Percentiles rank a stretch among this genome's conserved stretches.
Evolutionary conservation across 805 yeast species (phyloP).

Genomic region (Wickerhamiella lipophila): DNA sequence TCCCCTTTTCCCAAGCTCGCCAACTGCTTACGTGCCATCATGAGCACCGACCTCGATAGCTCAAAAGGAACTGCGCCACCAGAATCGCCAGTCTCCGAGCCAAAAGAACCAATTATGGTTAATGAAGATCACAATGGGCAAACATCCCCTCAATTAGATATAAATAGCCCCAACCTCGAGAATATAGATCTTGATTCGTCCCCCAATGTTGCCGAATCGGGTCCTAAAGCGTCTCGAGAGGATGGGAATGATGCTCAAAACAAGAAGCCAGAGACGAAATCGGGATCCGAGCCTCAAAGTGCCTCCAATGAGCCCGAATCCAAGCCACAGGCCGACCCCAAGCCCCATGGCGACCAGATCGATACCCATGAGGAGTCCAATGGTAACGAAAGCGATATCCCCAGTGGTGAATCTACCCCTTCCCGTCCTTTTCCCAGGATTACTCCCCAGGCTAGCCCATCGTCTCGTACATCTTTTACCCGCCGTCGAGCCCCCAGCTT

Average conservation of each 20-base stretch:
- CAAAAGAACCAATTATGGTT: background rate
- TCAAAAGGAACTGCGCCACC: constrained; percentile 1
- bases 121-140: background rate
- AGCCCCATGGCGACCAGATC: too few relatives aligned
- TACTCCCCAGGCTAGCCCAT: background rate
- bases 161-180: constrained; percentile 8
- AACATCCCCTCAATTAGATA: background rate
- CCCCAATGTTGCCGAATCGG: background rate
- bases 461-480: constrained; percentile 7
- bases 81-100: background rate
- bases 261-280: too few relatives aligned
- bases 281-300: too few relatives aligned
- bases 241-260: too few relatives aligned
- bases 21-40: constrained; percentile 1
- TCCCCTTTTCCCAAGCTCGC: background rate
- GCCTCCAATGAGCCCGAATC: too few relatives aligned
- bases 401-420: background rate
- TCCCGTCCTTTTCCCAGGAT: background rate
- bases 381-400: too few relatives aligned
- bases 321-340: too few relatives aligned
- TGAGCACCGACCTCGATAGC: constrained; percentile 6
- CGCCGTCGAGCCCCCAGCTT: constrained; percentile 15
- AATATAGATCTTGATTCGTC: constrained; percentile 3
- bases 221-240: too few relatives aligned
- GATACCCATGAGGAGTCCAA: too few relatives aligned